phyloP scores from a whole-genome alignment of 2,329 filamentous ascomycete species.

The Huntiella bhutanensis region DNA sequence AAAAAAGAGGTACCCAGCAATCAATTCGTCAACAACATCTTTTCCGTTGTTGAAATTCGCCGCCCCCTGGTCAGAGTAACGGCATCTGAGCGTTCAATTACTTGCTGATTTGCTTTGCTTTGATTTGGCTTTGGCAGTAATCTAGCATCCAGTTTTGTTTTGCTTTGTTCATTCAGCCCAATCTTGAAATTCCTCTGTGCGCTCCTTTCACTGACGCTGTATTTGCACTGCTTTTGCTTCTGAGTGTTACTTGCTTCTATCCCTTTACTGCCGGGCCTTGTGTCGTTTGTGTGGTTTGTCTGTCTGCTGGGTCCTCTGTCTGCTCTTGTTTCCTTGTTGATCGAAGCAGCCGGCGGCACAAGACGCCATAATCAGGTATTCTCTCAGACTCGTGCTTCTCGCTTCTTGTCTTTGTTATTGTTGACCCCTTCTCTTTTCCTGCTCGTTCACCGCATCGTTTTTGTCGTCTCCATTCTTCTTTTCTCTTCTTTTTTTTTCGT shows the following conservation, averaged over 20 bases:
- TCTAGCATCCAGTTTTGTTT: too few relatives aligned
- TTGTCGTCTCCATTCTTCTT: background rate
- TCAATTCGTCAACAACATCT: background rate
- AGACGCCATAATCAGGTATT: background rate
- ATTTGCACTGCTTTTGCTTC: too few relatives aligned
- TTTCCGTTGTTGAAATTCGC: background rate
- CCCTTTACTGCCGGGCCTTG: too few relatives aligned
- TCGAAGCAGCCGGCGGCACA: background rate
- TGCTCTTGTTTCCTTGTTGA: too few relatives aligned
- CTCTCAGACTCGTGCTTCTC: background rate
- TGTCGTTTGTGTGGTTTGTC: too few relatives aligned
- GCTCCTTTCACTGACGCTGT: background rate
- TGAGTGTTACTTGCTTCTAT: background rate
- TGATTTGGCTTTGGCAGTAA: background rate
- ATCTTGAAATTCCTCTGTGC: background rate
- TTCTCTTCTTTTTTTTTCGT: slow-evolving; percentile 1
- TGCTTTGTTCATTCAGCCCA: too few relatives aligned
- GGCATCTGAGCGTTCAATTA: slow-evolving; percentile 1
- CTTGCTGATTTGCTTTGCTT: background rate
- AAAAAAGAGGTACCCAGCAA: background rate
- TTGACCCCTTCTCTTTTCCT: background rate
- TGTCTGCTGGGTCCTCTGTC: too few relatives aligned
- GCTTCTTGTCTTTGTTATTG: background rate
- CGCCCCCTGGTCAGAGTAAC: background rate
- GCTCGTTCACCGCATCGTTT: background rate